Evolutionary conservation across 2,329 filamentous ascomycete species (phyloP).

Genomic region (Geosmithia morbida): DNA sequence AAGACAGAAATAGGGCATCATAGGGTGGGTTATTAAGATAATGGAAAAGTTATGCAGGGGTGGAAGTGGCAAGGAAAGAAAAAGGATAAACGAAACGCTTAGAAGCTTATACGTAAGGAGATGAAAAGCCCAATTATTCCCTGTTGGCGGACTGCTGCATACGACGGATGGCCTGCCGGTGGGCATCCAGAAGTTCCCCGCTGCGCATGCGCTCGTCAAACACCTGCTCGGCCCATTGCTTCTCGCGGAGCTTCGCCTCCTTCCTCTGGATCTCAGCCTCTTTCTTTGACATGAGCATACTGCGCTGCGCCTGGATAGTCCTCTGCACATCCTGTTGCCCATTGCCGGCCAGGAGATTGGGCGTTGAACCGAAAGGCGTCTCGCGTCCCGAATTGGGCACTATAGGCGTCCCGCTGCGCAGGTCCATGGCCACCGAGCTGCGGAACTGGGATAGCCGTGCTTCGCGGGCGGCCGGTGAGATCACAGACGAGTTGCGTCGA

Average conservation of each 20-base stretch:
- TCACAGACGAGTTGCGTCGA: slow-evolving; percentile 24
- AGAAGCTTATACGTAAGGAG: background rate
- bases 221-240: slow-evolving; percentile 42
- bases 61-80: background rate
- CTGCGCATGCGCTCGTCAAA: slow-evolving; percentile 67
- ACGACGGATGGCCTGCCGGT: slow-evolving; percentile 64
- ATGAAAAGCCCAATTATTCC: no score
- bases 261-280: slow-evolving; percentile 46
- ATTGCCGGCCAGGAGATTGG: slow-evolving; percentile 10
- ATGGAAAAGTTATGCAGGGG: no score
- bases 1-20: no score
- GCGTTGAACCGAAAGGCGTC: slow-evolving; percentile 19
- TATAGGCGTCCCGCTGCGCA: slow-evolving; percentile 27
- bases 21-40: no score
- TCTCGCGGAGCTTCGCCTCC: slow-evolving; percentile 41
- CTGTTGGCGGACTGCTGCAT: slow-evolving; percentile 48
- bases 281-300: slow-evolving; percentile 43
- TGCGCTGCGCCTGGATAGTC: slow-evolving; percentile 39
- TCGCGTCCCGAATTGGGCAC: slow-evolving; percentile 19
- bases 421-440: slow-evolving; percentile 47
- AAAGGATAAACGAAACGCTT: background rate
- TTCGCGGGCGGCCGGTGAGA: slow-evolving; percentile 31
- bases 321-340: slow-evolving; percentile 26
- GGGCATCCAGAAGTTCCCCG: slow-evolving; percentile 59
- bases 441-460: slow-evolving; percentile 53